Base-by-base conservation (phyloP, 2,329 filamentous ascomycete species). In the Rutstroemia sp. region DNA sequence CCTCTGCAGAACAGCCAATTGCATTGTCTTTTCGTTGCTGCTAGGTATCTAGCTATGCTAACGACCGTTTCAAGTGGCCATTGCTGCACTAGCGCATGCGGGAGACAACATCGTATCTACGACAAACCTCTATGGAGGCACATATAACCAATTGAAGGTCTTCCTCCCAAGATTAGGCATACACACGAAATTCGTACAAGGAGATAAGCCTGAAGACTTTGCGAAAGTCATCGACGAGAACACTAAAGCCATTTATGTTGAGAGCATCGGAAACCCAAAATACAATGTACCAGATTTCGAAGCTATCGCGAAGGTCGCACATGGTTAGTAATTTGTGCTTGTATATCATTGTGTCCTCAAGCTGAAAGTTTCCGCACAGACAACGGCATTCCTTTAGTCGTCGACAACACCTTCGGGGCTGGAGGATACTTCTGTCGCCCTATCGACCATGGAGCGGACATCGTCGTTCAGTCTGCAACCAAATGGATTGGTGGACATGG, bases 401-500 rank as follows among this genome's bases (percentile, higher is more conserved):
- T 92, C 49, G 92, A 96, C 75, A 96, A 96, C 78, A 96, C 92
- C 10, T 96, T 96, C 66, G 92, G 91, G 48, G 92, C 91, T 8
- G 92, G 92, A 57, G 92, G 92, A 51, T 96, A 88, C 79, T 94
- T 89, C 71, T 77, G 86, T 64, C 83, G 88, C 5, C 92, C 92
- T 39, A 92, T 96, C 66, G 86, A 91, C 23, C 88, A 95, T 72
- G 92, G 92, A 57, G 92, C 88, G 60, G 92, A 96, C 68, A 46
- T 46, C 21, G 42, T 96, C 53, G 89, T 96, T 37, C 91, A 96
- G 78, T 92, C 88, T 38, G 91, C 91, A 8, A 96, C 91, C 57
- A 96, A 96, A 74, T 96, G 92, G 92, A 96, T 96, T 61, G 92
- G 92, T 56, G 92, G 92, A 47, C 92, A 96, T 72, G 92, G 92